Evolutionary conservation across 495 filamentous ascomycete genomes (phyloP).

Genomic region (Hypoxylon perforatum): DNA sequence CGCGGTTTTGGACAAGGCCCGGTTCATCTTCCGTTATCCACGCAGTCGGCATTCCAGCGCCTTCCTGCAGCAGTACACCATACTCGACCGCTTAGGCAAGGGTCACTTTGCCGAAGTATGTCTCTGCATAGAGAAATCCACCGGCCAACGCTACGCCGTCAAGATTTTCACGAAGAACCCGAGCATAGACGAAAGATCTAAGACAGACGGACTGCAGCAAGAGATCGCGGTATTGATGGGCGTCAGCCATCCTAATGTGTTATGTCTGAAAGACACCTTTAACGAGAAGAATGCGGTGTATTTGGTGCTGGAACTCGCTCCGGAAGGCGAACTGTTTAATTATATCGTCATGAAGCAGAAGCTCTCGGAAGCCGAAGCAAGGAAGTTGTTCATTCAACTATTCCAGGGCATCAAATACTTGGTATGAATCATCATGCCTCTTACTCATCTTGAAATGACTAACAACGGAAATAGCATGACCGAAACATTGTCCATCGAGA

Average conservation of each 20-base stretch:
- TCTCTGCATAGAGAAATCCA: slow-evolving; percentile 85
- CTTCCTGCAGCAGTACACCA: slow-evolving; percentile 87
- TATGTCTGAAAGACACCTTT: slow-evolving; percentile 95
- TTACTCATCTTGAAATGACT: slow-evolving; percentile 41
- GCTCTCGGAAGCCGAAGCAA: slow-evolving; percentile 81
- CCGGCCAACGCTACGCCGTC: slow-evolving; percentile 86
- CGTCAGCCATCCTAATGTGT: slow-evolving; percentile 92
- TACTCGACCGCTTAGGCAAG: slow-evolving; percentile 89
- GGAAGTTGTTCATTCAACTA: slow-evolving; percentile 89
- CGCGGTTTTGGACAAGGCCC: slow-evolving; percentile 80
- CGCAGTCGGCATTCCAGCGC: slow-evolving; percentile 75
- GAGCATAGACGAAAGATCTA: slow-evolving; percentile 81
- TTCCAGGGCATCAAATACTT: slow-evolving; percentile 95
- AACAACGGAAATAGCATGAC: slow-evolving; percentile 78
- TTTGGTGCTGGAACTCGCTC: slow-evolving; percentile 88
- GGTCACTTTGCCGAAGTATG: slow-evolving; percentile 98
- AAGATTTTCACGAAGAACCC: slow-evolving; percentile 91
- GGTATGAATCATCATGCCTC: slow-evolving; percentile 63
- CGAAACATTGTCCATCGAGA: slow-evolving; percentile 98
- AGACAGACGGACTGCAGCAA: slow-evolving; percentile 86
- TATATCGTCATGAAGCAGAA: slow-evolving; percentile 89
- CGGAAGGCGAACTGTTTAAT: slow-evolving; percentile 96
- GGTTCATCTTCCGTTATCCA: slow-evolving; percentile 92
- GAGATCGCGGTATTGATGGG: slow-evolving; percentile 97
- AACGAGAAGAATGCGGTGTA: slow-evolving; percentile 92